phyloP scores from a whole-genome alignment of 495 filamentous ascomycete genomes.

The Cercophora newfieldiana region DNA sequence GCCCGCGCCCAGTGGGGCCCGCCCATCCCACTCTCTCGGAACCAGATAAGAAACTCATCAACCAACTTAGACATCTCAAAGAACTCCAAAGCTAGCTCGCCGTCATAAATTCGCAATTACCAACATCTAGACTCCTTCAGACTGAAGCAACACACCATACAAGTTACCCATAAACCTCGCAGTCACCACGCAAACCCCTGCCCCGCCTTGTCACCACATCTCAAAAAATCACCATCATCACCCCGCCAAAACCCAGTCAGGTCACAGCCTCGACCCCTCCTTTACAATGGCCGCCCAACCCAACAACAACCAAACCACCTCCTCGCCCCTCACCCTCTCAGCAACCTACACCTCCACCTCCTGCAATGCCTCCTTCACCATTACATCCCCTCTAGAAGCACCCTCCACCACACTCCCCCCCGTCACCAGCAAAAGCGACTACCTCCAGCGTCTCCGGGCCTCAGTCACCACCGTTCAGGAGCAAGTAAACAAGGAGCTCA shows the following conservation, averaged over 20 bases:
- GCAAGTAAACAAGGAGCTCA: conserved; percentile 79
- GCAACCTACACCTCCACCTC: conserved; percentile 10
- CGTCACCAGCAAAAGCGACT: conserved; percentile 58
- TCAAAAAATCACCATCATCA: neutral
- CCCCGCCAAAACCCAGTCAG: neutral
- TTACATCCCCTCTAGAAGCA: conserved; percentile 55
- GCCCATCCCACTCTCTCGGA: no score
- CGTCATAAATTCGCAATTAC: no score
- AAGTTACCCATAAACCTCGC: no score
- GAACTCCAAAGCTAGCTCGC: no score
- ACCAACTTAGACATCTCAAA: no score
- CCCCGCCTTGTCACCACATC: neutral
- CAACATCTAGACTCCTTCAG: no score
- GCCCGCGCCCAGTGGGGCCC: neutral
- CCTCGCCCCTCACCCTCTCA: conserved; percentile 19
- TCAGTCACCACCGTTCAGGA: conserved; percentile 64
- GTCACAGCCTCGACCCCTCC: no score
- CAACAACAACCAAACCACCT: conserved; percentile 20
- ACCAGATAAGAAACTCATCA: no score
- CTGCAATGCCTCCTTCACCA: conserved; percentile 30
- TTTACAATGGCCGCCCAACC: neutral
- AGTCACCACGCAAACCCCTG: neutral
- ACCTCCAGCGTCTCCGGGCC: conserved; percentile 66
- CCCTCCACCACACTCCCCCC: conserved; percentile 39
- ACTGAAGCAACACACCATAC: no score